phyloP scores from a whole-genome alignment of 2,329 filamentous ascomycete genomes.

The Fusarium chuoi region DNA sequence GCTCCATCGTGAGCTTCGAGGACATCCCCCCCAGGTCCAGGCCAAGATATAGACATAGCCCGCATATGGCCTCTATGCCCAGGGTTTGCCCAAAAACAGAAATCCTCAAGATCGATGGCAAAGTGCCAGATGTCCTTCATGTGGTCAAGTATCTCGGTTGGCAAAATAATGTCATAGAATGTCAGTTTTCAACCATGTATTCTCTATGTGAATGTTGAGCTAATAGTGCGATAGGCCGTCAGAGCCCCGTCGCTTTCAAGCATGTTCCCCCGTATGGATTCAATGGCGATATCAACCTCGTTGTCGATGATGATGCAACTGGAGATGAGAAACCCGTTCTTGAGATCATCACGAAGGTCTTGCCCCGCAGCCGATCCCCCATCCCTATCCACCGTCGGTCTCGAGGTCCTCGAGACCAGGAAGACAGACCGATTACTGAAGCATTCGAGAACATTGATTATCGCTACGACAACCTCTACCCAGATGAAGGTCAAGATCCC shows the following conservation, averaged over 20 bases:
- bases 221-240: slow-evolving; percentile 47
- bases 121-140: slow-evolving; percentile 55
- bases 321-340: slow-evolving; percentile 49
- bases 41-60: background rate
- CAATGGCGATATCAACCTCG: slow-evolving; percentile 35
- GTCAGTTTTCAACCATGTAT: slow-evolving; percentile 43
- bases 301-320: slow-evolving; percentile 19
- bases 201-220: background rate
- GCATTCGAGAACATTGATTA: slow-evolving; percentile 40
- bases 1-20: slow-evolving; percentile 42
- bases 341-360: slow-evolving; percentile 57
- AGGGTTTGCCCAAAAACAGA: slow-evolving; percentile 5
- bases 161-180: slow-evolving; percentile 48
- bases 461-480: slow-evolving; percentile 42
- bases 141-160: slow-evolving; percentile 53
- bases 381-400: slow-evolving; percentile 4
- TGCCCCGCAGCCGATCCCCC: slow-evolving; percentile 23
- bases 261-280: slow-evolving; percentile 45
- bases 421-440: slow-evolving; percentile 46
- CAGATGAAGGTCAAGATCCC: slow-evolving; percentile 37
- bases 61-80: background rate
- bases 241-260: slow-evolving; percentile 53
- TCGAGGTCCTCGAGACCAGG: slow-evolving; percentile 7
- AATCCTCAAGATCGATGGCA: slow-evolving; percentile 46
- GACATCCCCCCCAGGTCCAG: slow-evolving; percentile 9